Evolutionary conservation across 306 rosid species (phyloP).

Genomic region (Hippophae tibetana): DNA sequence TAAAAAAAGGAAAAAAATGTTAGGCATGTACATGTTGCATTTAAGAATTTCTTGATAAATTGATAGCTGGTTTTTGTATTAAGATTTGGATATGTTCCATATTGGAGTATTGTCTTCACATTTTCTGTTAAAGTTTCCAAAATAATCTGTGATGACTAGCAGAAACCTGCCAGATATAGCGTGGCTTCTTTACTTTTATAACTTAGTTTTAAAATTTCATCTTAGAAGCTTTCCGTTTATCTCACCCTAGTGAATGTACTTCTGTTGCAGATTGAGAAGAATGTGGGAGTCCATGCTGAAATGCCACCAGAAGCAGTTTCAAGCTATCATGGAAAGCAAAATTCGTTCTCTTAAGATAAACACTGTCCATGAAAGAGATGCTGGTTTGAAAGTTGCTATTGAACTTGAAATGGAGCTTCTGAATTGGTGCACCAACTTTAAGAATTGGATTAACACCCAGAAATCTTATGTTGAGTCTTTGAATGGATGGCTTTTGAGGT

Average conservation of each 20-base stretch:
- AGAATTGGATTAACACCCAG: constrained; percentile 76
- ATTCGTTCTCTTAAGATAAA: constrained; percentile 55
- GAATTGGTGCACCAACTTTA: constrained; percentile 79
- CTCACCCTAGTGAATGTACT: constrained; percentile 18
- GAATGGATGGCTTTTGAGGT: constrained; percentile 76
- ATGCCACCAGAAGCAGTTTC: constrained; percentile 91
- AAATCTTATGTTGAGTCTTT: constrained; percentile 73
- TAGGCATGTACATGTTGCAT: no score
- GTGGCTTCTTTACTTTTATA: not conserved
- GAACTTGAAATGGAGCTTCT: constrained; percentile 94
- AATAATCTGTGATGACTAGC: no score
- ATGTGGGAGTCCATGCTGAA: constrained; percentile 94
- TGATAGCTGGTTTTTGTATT: no score
- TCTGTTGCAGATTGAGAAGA: constrained; percentile 65
- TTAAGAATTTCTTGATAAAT: no score
- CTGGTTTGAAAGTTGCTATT: constrained; percentile 71
- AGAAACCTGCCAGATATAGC: not conserved
- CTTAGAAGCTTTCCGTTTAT: not conserved
- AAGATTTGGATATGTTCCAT: no score
- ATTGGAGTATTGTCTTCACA: no score
- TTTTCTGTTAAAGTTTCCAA: no score
- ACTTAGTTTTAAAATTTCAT: not conserved
- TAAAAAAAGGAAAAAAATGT: no score
- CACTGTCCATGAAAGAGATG: constrained; percentile 50
- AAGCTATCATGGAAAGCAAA: constrained; percentile 87